Evolutionary conservation across 805 yeast species (phyloP).

Genomic region (Phaffomyces antillensis): DNA sequence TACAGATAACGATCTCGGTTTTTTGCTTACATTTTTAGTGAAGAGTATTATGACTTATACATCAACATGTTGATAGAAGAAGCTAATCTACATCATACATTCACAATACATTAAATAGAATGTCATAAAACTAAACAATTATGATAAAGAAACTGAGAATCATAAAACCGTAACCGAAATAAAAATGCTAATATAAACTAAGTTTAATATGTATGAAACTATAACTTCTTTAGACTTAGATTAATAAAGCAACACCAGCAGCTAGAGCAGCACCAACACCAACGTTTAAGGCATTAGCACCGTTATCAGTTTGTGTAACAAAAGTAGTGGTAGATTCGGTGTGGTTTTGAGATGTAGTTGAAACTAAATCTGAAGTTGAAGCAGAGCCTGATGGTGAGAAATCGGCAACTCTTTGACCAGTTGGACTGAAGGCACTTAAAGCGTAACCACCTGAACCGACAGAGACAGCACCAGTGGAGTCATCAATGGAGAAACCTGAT

Average conservation of each 20-base stretch:
- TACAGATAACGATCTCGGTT: too few relatives aligned
- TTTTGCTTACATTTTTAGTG: too few relatives aligned
- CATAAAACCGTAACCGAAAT: neutral
- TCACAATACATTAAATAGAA: too few relatives aligned
- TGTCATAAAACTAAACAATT: too few relatives aligned
- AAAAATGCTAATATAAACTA: neutral
- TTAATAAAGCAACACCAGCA: constrained; percentile 27
- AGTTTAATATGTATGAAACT: too few relatives aligned
- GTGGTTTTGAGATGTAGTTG: constrained; percentile 9
- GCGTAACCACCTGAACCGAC: constrained; percentile 7
- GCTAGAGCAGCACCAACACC: constrained; percentile 22
- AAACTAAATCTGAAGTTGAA: constrained; percentile 3
- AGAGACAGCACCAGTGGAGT: constrained; percentile 13
- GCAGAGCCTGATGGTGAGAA: constrained; percentile 16
- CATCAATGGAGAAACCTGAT: constrained; percentile 30
- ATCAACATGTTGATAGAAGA: too few relatives aligned
- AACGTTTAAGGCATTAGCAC: constrained; percentile 16
- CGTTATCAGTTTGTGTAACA: constrained; percentile 18
- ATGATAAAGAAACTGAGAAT: too few relatives aligned
- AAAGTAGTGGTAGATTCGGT: constrained; percentile 2
- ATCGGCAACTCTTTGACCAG: constrained; percentile 22
- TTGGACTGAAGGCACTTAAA: constrained; percentile 14
- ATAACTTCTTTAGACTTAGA: constrained; percentile 3
- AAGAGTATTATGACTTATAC: too few relatives aligned
- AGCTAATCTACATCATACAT: too few relatives aligned